Conservation (phyloP, 164 flowering plant genomes). For the Vitis rotundifolia region DNA sequence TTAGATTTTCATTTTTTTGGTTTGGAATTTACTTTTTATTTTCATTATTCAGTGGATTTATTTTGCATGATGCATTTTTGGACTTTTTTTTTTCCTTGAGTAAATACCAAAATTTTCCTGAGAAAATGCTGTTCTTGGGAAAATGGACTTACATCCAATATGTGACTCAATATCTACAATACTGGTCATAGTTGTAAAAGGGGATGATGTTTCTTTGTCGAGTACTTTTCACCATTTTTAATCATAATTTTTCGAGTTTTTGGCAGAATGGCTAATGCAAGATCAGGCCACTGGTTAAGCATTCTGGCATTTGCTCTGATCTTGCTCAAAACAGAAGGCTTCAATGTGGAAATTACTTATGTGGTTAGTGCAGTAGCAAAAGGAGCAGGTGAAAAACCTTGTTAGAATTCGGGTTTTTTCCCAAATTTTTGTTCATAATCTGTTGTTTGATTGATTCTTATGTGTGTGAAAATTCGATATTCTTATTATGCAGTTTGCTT, state of each 20-base stretch:
- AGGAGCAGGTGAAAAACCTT: constrained; percentile 65
- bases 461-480: constrained; percentile 7
- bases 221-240: background rate
- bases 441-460: background rate
- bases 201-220: background rate
- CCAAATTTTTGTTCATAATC: background rate
- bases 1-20: no score
- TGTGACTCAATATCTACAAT: no score
- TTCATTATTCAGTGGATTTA: no score
- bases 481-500: constrained; percentile 42
- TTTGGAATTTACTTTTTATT: no score
- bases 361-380: constrained; percentile 58
- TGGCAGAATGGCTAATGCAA: constrained; percentile 29
- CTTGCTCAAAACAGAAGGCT: constrained; percentile 39
- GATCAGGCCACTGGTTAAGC: constrained; percentile 20
- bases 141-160: no score
- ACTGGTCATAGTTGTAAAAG: no score
- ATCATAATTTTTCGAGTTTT: background rate
- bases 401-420: background rate
- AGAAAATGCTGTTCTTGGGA: no score
- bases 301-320: constrained; percentile 26
- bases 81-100: no score
- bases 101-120: no score
- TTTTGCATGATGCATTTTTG: no score
- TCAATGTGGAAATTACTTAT: constrained; percentile 51